Base-by-base conservation (phyloP, 2,329 filamentous ascomycete genomes). In the Exserohilum turcica region DNA sequence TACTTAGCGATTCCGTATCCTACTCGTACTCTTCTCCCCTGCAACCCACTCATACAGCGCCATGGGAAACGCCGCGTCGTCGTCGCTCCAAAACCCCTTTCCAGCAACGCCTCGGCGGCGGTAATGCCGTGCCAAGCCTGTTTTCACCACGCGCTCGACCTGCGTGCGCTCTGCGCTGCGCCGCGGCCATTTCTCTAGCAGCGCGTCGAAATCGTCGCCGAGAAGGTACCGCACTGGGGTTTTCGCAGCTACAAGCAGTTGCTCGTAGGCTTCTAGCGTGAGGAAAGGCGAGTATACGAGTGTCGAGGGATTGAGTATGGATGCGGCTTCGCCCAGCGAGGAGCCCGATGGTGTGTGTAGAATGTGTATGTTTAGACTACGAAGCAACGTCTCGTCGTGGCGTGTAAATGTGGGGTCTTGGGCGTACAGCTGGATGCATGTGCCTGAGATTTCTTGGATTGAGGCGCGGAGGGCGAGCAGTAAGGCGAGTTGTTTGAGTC, bases 401-500 rank as follows among this genome's bases (percentile, higher is more conserved):
- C 35, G 35, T 10, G 35, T 19, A 16, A 37, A 37, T 2, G 18
- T 21, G 4, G 35, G 35, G 9, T 37, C 35, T 6, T 37, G 35
- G 7, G 35, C 35, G 16, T 21, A 37, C 16, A 37, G 7, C 2
- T 37, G 35, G 10, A 37, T 37, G 3, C 3, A 5, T 37, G 35
- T n/a, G 18, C 35, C 35, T 9, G 16, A 21, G 7, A 37, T 16
- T 1, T n/a, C 16, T 1, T 21, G 18, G 2, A 37, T 5, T 19
- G 16, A 19, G 18, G 12, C 18, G 35, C 35, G 35, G 5, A 37
- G 9, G 1, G 8, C 35, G 24, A 47, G 12, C 15, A 16, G 50
- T 16, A 71, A 60, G 28, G 63, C 50, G 15, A 72, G 59, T 59
- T 70, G 67, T 44, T 72, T 72, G 15, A 70, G 33, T 7, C 66